Base-by-base conservation (phyloP, 306 rosid species). In the Quercus robur region DNA sequence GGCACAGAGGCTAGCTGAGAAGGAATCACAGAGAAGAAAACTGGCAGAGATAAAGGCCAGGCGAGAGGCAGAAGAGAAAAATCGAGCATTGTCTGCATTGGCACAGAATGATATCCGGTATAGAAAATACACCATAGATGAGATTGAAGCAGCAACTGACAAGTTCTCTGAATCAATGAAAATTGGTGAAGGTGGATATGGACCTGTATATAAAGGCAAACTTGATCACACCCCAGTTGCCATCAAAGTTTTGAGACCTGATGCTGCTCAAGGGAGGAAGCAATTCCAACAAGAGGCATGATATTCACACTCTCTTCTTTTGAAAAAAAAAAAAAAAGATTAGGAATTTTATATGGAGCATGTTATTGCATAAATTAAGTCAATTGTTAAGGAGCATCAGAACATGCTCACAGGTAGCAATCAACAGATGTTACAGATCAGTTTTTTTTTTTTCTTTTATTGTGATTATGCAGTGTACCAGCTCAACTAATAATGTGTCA, bases 181-280 rank as follows among this genome's bases (percentile, higher is more conserved):
- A 85, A 78, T 95, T 35, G 99, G 99, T 68, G 99, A 93, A 89
- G 99, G 99, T 74, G 99, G 99, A 66, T 95, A 95, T 72, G 99
- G 99, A 81, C 98, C 99, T 11, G 99, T 93, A 61, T 95, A 70
- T 83, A 92, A 82, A 84, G 98, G 96, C 67, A 84, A 78, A 69
- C 98, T 95, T 72, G 96, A 93, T 75, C 98, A 93, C 87, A 95
- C 99, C 19, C 83, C 90, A 1, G 99, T 93, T 81, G 99, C 99
- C 55, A 91, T 95, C 82, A 95, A 95, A 86, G 87, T 95, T 58
- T 82, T 95, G 79, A 93, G 88, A 75, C 98, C 99, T 17, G 94
- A 90, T 64, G 98, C 99, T 70, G 75, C 90, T 86, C 98, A 95
- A 79, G 98, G 99, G 55, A 86, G 90, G 86, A 95, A 81, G 86